Evolutionary conservation across 441 rosid genomes (phyloP).

Genomic region (Geranium incanum): DNA sequence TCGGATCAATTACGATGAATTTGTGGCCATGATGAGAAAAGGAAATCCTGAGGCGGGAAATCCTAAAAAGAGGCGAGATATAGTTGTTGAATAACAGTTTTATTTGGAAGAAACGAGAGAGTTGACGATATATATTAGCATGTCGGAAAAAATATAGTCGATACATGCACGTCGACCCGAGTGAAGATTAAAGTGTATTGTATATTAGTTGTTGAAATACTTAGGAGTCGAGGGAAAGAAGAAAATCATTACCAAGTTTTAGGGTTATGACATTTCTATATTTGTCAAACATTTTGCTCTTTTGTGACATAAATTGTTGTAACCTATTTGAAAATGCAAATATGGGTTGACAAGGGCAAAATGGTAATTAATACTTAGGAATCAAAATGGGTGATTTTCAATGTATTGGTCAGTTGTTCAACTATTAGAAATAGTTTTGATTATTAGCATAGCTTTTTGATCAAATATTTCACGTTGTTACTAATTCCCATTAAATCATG

Average conservation of each 20-base stretch:
- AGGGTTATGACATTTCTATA: not conserved
- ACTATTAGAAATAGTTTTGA: too few species aligned
- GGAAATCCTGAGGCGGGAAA: slow-evolving; percentile 75
- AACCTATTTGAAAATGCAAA: not conserved
- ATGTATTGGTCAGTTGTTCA: too few species aligned
- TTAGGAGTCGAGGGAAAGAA: not conserved
- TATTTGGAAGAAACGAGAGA: not conserved
- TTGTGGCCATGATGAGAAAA: slow-evolving; percentile 97
- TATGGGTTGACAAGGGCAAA: not conserved
- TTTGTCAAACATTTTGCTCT: not conserved
- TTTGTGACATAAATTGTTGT: not conserved
- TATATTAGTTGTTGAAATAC: not conserved
- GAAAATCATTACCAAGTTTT: not conserved
- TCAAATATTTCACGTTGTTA: too few species aligned
- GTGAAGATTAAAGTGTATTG: not conserved
- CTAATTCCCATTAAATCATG: too few species aligned
- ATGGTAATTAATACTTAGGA: too few species aligned
- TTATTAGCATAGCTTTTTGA: too few species aligned
- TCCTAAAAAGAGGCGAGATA: not conserved
- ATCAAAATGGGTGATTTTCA: too few species aligned
- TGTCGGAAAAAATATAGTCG: not conserved
- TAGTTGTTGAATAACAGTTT: not conserved
- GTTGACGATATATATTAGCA: not conserved
- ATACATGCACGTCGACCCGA: not conserved
- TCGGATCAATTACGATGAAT: slow-evolving; percentile 82